Base-by-base conservation (phyloP, 139 green algal species). In the Chlamydomonas schloesseri region DNA sequence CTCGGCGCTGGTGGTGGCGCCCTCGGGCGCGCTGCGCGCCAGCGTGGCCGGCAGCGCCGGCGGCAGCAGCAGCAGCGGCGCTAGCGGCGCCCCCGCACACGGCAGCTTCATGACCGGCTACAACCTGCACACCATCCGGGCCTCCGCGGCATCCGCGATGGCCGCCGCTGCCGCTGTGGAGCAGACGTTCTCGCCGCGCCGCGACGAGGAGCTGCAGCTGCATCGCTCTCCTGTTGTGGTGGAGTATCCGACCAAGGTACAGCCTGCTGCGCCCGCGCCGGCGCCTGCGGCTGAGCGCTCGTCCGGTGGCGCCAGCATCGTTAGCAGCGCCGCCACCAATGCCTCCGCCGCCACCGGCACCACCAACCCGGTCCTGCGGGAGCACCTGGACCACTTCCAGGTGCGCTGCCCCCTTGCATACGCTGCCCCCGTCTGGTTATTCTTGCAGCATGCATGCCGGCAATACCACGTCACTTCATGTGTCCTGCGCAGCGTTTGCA, bases 311-410 rank as follows among this genome's bases (percentile, higher is more conserved):
- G 55, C 50, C n/a, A 69, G 23, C 34, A 31, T 57, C 57, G 34
- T 28, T 57, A 58, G 24, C 29, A 28, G 31, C 36, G 34, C 9
- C 36, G 73, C 76, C 26, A 13, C 28, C 28, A 60, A 14, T 37
- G 34, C 50, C 60, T 83, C 76, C 6, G 33, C 36, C 58, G 28
- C 76, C 29, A 71, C 64, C 15, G 65, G 57, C 26, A 62, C 76
- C 34, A 73, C 76, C 20, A 65, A 84, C 64, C 78, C 78, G 6
- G 0, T 84, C 42, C 64, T 84, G 46, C 64, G 64, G 0, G 78
- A 84, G 28, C 78, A 84, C 64, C 64, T 84, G 28, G 78, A 84
- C 64, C 64, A 74, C n/a, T 84, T 84, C 42, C 78, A 84, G 65
- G 78, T 84, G n/a, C 1, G 77, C 2, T 21, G n/a, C n/a, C n/a